phyloP scores from a whole-genome alignment of 345 rosid genomes.

The Bruguiera gymnorhiza region DNA sequence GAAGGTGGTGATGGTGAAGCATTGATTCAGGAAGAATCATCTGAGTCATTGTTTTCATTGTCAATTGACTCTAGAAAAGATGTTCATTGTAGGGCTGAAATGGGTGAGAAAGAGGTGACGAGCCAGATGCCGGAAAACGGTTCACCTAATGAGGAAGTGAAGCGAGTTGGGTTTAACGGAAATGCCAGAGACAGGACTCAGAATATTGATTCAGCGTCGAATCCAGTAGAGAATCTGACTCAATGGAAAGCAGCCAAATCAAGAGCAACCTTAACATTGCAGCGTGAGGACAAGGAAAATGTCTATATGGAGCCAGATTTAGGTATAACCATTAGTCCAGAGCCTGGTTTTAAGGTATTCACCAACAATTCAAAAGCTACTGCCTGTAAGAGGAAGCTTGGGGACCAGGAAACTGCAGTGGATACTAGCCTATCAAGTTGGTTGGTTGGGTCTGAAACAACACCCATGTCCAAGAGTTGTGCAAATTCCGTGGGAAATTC shows the following conservation, averaged over 20 bases:
- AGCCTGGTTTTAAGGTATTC: constrained; percentile 19
- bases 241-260: constrained; percentile 12
- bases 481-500: constrained; percentile 37
- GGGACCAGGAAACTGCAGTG: constrained; percentile 14
- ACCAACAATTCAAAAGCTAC: background rate
- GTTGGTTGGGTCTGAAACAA: constrained; percentile 18
- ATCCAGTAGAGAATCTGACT: constrained; percentile 18
- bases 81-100: constrained; percentile 6
- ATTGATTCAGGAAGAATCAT: constrained; percentile 44
- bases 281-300: constrained; percentile 32
- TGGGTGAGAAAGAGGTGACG: constrained; percentile 29
- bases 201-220: constrained; percentile 9
- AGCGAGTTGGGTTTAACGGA: background rate
- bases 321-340: constrained; percentile 10
- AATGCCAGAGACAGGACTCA: background rate
- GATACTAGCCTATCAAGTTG: constrained; percentile 30
- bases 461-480: constrained; percentile 29
- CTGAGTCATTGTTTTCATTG: constrained; percentile 61
- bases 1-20: background rate
- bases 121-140: constrained; percentile 20
- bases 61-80: constrained; percentile 55
- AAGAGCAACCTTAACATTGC: background rate
- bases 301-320: constrained; percentile 20
- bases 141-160: background rate
- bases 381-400: constrained; percentile 12